Conservation (phyloP, 805 yeast genomes). For the Barnettozyma botsteinii region DNA sequence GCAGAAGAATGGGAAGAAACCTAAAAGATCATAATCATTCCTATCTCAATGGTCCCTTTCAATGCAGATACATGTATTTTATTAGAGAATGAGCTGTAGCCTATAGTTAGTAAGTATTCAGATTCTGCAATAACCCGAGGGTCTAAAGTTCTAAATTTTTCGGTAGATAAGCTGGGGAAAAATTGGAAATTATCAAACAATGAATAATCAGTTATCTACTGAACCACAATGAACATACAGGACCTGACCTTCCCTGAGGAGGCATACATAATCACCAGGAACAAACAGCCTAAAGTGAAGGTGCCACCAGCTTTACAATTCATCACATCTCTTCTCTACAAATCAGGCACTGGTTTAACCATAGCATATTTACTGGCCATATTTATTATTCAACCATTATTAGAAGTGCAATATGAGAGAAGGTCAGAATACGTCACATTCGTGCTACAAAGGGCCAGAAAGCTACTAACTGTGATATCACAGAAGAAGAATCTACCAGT, state of each 20-base stretch:
- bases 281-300: background rate
- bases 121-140: no score
- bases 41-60: background rate
- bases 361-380: constrained; percentile 29
- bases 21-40: background rate
- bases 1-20: background rate
- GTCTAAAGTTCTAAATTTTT: background rate
- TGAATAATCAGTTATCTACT: background rate
- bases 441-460: constrained; percentile 27
- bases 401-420: constrained; percentile 34
- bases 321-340: constrained; percentile 27
- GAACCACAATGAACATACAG: constrained; percentile 4
- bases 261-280: constrained; percentile 2
- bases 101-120: no score
- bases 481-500: constrained; percentile 32
- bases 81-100: no score
- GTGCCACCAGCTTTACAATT: constrained; percentile 23
- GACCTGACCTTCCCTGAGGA: constrained; percentile 22
- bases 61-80: no score
- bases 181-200: background rate
- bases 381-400: constrained; percentile 35
- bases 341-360: constrained; percentile 31
- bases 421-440: constrained; percentile 30
- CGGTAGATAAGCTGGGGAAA: background rate
- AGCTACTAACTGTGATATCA: constrained; percentile 25